A percentile compares a stretch with the other conserved stretches of the same genome.
phyloP scores from a whole-genome alignment of 345 rosid genomes.

The Ricinus communis region DNA sequence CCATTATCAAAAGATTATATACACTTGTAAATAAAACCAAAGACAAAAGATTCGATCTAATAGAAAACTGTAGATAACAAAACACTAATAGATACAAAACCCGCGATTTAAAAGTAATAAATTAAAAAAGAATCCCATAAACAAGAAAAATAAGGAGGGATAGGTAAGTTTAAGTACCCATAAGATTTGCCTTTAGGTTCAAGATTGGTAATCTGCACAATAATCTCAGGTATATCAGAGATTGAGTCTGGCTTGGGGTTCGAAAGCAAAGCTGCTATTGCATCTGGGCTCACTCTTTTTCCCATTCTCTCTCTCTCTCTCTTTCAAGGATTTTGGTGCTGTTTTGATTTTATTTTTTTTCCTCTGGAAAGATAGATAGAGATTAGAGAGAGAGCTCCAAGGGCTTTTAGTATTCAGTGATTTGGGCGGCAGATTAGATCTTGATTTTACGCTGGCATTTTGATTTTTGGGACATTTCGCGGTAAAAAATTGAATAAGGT shows the following conservation, averaged over 20 bases:
- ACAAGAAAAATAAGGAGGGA: neutral
- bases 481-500: neutral
- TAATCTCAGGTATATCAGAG: slow-evolving; percentile 47
- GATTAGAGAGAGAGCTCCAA: too few species aligned
- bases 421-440: slow-evolving; percentile 12
- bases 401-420: neutral
- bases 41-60: neutral
- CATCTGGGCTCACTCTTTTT: slow-evolving; percentile 53
- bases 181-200: slow-evolving; percentile 78
- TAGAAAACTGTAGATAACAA: too few species aligned
- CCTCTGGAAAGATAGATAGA: neutral
- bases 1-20: too few species aligned
- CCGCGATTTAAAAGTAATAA: too few species aligned
- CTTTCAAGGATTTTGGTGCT: neutral
- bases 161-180: slow-evolving; percentile 38
- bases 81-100: too few species aligned
- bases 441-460: neutral
- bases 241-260: slow-evolving; percentile 68
- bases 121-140: too few species aligned
- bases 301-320: slow-evolving; percentile 34
- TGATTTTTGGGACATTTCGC: neutral
- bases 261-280: slow-evolving; percentile 52
- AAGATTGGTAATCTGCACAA: slow-evolving; percentile 80
- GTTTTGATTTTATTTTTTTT: neutral
- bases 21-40: neutral